Percentiles rank a stretch among this genome's conserved stretches.
Evolutionary conservation across 2,329 filamentous ascomycete species (phyloP).

Genomic region (Fusarium citri): DNA sequence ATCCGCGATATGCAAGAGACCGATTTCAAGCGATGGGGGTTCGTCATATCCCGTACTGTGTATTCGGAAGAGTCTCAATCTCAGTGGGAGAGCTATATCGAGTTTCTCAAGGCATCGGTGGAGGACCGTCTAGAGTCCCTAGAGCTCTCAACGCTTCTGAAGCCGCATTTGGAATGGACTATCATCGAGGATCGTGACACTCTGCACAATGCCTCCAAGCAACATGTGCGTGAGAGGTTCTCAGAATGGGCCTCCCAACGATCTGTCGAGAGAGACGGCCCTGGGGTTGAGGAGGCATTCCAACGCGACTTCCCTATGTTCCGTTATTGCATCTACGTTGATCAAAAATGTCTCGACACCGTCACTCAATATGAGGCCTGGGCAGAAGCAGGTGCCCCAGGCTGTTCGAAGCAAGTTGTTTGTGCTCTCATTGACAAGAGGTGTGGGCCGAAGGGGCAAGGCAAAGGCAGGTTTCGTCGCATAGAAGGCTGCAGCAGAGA

Average conservation of each 20-base stretch:
- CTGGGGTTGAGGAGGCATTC: background rate
- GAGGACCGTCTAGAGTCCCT: background rate
- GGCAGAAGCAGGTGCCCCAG: background rate
- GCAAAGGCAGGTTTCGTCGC: background rate
- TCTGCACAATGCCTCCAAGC: slow-evolving; percentile 5
- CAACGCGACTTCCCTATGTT: background rate
- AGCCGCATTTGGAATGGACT: slow-evolving; percentile 8
- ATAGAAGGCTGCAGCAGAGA: background rate
- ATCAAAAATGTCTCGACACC: slow-evolving; percentile 5
- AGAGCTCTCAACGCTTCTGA: background rate
- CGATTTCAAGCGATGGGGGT: slow-evolving; percentile 1
- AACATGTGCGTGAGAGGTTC: slow-evolving; percentile 1
- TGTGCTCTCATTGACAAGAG: background rate
- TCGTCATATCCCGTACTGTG: slow-evolving; percentile 11
- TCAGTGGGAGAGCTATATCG: slow-evolving; percentile 25
- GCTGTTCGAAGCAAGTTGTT: accelerated
- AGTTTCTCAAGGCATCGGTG: slow-evolving; percentile 21
- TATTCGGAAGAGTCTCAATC: slow-evolving; percentile 8
- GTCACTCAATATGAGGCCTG: background rate
- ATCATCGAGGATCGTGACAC: slow-evolving; percentile 5
- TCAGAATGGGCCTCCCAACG: background rate
- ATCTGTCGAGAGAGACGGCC: background rate
- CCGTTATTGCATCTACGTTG: slow-evolving; percentile 6
- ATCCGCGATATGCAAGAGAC: slow-evolving; percentile 10
- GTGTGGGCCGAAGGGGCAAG: background rate